phyloP scores from a whole-genome alignment of 2,329 filamentous ascomycete genomes.

The Aureobasidium pullulans region DNA sequence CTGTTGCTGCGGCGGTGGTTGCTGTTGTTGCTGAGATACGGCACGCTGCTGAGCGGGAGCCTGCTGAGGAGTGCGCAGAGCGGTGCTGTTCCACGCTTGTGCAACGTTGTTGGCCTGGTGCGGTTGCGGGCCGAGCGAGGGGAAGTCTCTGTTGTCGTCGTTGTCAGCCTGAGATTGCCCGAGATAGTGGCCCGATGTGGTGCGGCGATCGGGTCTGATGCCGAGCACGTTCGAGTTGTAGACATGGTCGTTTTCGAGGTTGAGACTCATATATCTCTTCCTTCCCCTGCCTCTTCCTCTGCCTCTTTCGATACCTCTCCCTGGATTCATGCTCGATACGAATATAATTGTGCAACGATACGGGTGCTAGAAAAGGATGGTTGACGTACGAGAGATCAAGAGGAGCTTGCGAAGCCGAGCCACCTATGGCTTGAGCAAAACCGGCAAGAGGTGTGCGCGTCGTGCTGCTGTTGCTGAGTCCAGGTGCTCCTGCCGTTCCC shows the following conservation, averaged over 20 bases:
- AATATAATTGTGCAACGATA: background rate
- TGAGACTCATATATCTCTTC: background rate
- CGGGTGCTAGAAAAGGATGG: background rate
- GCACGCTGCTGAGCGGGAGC: constrained; percentile 27
- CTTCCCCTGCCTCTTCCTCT: background rate
- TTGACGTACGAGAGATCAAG: constrained; percentile 18
- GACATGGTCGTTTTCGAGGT: background rate
- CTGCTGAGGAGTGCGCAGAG: constrained; percentile 39
- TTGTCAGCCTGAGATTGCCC: constrained; percentile 18
- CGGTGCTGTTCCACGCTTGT: constrained; percentile 51
- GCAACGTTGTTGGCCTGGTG: constrained; percentile 44
- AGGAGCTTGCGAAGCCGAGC: constrained; percentile 14
- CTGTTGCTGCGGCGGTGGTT: constrained; percentile 30
- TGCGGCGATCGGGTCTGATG: background rate
- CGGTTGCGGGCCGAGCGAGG: constrained; percentile 50
- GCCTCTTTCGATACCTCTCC: background rate
- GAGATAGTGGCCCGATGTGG: background rate
- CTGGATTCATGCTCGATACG: background rate
- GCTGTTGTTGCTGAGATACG: constrained; percentile 28
- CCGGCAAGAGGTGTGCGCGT: constrained; percentile 17
- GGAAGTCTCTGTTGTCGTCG: constrained; percentile 49
- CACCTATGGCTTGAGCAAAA: constrained; percentile 17
- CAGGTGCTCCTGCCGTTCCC: constrained; percentile 10
- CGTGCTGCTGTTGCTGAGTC: constrained; percentile 5
- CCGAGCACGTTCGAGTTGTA: background rate